phyloP scores from a whole-genome alignment of 2,329 filamentous ascomycete species.

The Pleurostoma richardsiae region DNA sequence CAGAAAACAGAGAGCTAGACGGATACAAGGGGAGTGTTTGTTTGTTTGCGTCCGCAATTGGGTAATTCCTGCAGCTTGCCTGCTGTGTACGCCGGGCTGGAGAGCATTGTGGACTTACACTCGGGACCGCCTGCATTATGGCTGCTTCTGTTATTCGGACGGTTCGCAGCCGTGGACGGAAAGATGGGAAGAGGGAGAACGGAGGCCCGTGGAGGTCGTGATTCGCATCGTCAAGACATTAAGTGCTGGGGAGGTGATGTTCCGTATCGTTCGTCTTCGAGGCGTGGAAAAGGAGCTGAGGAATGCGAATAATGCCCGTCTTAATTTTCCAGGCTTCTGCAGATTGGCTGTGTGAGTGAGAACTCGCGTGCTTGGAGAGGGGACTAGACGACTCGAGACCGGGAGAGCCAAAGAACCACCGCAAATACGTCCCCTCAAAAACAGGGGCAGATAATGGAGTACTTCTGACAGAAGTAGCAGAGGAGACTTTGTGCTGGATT shows the following conservation, averaged over 20 bases:
- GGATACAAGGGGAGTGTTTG: too few species aligned
- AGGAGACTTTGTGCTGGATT: background rate
- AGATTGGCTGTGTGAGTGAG: conserved; percentile 10
- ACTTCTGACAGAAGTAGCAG: too few species aligned
- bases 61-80: background rate
- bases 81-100: background rate
- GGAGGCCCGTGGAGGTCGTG: conserved; percentile 22
- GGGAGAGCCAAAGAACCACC: too few species aligned
- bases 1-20: too few species aligned
- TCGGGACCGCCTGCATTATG: conserved; percentile 34
- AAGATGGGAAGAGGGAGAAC: conserved; percentile 22
- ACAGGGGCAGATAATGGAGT: too few species aligned
- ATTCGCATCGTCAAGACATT: conserved; percentile 33
- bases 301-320: conserved; percentile 1
- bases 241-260: conserved; percentile 4
- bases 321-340: conserved; percentile 9
- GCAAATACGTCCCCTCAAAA: too few species aligned
- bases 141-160: conserved; percentile 20
- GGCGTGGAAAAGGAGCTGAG: conserved; percentile 1
- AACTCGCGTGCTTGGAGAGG: background rate
- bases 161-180: conserved; percentile 20
- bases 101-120: conserved; percentile 33
- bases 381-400: too few species aligned
- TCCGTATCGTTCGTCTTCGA: background rate
- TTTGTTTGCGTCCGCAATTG: too few species aligned